Percentiles rank a stretch among this genome's conserved stretches.
Conservation (phyloP, 169 alveolate genomes). For the Plasmodium knowlesi region DNA sequence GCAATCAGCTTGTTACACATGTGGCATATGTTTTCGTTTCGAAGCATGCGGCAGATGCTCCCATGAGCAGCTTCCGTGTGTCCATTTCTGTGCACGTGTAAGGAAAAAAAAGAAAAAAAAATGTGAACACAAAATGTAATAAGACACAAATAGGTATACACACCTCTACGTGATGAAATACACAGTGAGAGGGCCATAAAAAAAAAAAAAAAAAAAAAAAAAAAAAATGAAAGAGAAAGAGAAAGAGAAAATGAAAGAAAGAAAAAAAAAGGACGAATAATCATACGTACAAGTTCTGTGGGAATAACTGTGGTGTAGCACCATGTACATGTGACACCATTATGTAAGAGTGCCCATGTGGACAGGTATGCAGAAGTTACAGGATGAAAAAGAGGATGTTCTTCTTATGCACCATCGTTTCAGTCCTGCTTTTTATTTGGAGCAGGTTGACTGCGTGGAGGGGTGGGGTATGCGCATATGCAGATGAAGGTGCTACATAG, state of each 20-base stretch:
- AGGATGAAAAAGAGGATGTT: constrained; percentile 10
- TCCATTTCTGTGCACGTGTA: constrained; percentile 9
- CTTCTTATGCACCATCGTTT: constrained; percentile 29
- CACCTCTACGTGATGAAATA: neutral
- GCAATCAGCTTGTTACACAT: constrained; percentile 10
- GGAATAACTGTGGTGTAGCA: neutral
- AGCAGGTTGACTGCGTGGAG: constrained; percentile 25
- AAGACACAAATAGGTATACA: neutral
- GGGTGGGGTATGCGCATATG: neutral
- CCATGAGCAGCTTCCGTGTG: constrained; percentile 19
- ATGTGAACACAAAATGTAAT: neutral
- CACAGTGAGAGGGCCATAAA: neutral
- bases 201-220: neutral
- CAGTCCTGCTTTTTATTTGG: constrained; percentile 35
- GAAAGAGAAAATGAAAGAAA: too few relatives aligned
- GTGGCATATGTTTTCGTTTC: constrained; percentile 15
- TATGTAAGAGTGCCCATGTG: neutral
- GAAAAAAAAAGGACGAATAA: neutral
- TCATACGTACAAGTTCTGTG: neutral
- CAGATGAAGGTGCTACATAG: neutral
- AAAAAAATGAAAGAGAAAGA: neutral
- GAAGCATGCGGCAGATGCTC: constrained; percentile 22
- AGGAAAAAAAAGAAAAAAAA: neutral
- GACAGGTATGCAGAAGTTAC: neutral
- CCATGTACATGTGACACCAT: neutral